A percentile compares a stretch with the other conserved stretches of the same genome.
Evolutionary conservation across 2,329 filamentous ascomycete genomes (phyloP).

Genomic region (Exophiala alcalophila): DNA sequence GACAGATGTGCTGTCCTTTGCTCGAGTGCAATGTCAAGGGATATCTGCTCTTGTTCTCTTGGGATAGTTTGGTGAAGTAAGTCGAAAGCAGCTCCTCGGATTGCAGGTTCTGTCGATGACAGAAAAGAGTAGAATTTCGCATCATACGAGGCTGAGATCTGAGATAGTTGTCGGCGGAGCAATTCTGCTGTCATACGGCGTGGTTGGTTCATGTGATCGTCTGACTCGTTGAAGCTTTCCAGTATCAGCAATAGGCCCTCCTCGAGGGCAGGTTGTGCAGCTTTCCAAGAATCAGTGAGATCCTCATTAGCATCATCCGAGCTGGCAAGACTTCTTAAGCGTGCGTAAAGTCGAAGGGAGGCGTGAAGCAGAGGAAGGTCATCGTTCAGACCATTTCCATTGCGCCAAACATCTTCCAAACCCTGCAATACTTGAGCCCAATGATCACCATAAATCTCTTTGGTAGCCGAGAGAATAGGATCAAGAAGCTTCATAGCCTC

Average conservation of each 20-base stretch:
- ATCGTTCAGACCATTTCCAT: constrained; percentile 47
- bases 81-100: constrained; percentile 78
- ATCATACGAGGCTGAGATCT: constrained; percentile 47
- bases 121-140: constrained; percentile 72
- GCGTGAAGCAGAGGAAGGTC: constrained; percentile 65
- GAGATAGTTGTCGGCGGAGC: constrained; percentile 64
- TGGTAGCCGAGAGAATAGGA: constrained; percentile 67
- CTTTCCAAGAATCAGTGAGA: constrained; percentile 68
- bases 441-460: constrained; percentile 81
- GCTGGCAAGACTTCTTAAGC: constrained; percentile 56
- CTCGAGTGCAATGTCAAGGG: constrained; percentile 65
- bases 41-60: constrained; percentile 72
- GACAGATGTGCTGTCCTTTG: constrained; percentile 65
- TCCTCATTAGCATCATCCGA: constrained; percentile 68
- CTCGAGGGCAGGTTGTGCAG: constrained; percentile 56
- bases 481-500: constrained; percentile 46
- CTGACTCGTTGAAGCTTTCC: constrained; percentile 58
- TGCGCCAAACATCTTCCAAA: constrained; percentile 58
- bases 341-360: constrained; percentile 67
- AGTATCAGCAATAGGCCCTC: constrained; percentile 51
- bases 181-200: constrained; percentile 72
- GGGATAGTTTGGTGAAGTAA: constrained; percentile 80
- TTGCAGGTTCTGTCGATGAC: constrained; percentile 67
- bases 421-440: constrained; percentile 68
- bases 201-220: constrained; percentile 49